These are phyloP conservation scores for Talaromyces trachyspermus DNA, from an alignment of 495 filamentous ascomycete genomes.

Conservation along the genomic window DNA sequence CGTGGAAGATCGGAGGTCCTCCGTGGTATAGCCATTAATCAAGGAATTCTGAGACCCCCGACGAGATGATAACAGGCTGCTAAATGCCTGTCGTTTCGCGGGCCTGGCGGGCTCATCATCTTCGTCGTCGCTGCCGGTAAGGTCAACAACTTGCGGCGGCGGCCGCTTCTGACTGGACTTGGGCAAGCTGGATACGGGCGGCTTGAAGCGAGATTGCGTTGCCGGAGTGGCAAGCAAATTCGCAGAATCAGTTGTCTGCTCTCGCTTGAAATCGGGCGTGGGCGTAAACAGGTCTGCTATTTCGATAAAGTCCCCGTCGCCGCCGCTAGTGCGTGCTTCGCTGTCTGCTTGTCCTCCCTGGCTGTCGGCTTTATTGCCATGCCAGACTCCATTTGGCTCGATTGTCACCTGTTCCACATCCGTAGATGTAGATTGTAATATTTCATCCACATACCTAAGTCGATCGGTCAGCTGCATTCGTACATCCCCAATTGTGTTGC, in stretches of 20 bases:
- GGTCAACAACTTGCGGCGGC: conserved; percentile 62
- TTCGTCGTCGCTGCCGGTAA: conserved; percentile 69
- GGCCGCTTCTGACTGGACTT: conserved; percentile 53
- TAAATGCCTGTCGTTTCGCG: conserved; percentile 41
- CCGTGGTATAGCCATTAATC: conserved; percentile 5
- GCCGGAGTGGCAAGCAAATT: conserved; percentile 42
- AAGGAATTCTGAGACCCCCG: conserved; percentile 18
- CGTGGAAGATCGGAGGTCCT: background rate
- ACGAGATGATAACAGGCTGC: conserved; percentile 13
- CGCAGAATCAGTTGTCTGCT: conserved; percentile 26
- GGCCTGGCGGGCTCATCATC: conserved; percentile 58
- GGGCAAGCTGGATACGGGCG: conserved; percentile 33
- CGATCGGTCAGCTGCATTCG: conserved; percentile 3
- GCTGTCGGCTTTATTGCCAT: conserved; percentile 31
- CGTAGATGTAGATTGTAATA: conserved; percentile 61
- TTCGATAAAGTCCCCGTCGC: conserved; percentile 64
- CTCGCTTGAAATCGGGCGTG: conserved; percentile 39
- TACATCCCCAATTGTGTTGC: background rate
- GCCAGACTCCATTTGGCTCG: conserved; percentile 81
- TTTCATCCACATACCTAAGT: conserved; percentile 83
- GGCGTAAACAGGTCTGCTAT: conserved; percentile 47
- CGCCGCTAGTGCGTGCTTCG: conserved; percentile 41
- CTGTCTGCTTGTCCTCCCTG: conserved; percentile 25
- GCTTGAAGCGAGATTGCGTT: conserved; percentile 48
- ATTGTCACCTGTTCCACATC: conserved; percentile 79